Conservation (phyloP, 805 yeast species). For the Sungouiozyma ichnusensis region DNA sequence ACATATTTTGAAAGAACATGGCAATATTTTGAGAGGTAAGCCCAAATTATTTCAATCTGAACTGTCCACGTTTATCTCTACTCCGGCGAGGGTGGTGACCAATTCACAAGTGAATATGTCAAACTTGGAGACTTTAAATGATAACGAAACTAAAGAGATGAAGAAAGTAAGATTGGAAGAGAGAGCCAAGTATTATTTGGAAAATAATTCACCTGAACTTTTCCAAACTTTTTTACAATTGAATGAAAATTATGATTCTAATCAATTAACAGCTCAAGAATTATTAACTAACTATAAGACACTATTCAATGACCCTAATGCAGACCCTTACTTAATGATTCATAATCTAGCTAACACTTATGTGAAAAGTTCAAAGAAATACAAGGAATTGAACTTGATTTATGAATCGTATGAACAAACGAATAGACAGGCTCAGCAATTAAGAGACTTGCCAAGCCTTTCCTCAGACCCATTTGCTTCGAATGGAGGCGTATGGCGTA, state of each 20-base stretch:
- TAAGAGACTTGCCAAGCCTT: slow-evolving; percentile 19
- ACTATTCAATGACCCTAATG: slow-evolving; percentile 36
- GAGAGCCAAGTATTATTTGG: slow-evolving; percentile 69
- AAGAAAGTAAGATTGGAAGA: slow-evolving; percentile 64
- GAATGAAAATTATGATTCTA: slow-evolving; percentile 39
- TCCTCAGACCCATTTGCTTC: slow-evolving; percentile 12
- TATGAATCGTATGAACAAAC: slow-evolving; percentile 22
- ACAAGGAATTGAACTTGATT: slow-evolving; percentile 29
- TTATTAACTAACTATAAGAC: slow-evolving; percentile 37
- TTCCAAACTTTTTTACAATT: slow-evolving; percentile 40
- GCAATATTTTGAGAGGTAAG: slow-evolving; percentile 22
- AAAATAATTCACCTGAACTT: slow-evolving; percentile 37
- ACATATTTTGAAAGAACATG: slow-evolving; percentile 77
- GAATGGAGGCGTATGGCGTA: slow-evolving; percentile 26
- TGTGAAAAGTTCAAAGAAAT: slow-evolving; percentile 36
- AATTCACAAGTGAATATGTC: slow-evolving; percentile 7
- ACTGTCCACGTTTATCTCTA: slow-evolving; percentile 45
- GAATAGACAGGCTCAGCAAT: slow-evolving; percentile 10
- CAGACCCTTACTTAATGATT: slow-evolving; percentile 48
- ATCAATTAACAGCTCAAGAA: slow-evolving; percentile 38
- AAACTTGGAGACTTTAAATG: neutral
- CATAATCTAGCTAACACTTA: slow-evolving; percentile 52
- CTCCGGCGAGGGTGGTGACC: slow-evolving; percentile 23
- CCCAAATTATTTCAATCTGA: slow-evolving; percentile 44
- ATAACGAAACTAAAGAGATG: slow-evolving; percentile 31